These are phyloP conservation scores for Physocladia obscura DNA, from an alignment of 192 early-diverging fungal species.

Conservation along the genomic window DNA sequence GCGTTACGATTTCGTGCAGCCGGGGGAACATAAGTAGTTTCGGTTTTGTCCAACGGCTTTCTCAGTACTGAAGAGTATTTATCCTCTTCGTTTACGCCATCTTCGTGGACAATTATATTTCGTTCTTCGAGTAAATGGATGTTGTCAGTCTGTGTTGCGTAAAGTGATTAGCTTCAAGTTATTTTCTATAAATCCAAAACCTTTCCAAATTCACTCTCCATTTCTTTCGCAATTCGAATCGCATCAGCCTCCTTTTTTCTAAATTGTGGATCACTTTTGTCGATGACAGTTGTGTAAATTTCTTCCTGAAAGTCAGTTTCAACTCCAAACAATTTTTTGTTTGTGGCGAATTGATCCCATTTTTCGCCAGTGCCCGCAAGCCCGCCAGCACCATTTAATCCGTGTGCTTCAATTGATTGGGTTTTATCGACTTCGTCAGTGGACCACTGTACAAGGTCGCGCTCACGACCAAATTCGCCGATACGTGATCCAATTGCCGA, in stretches of 20 bases:
- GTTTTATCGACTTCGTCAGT: conserved; percentile 65
- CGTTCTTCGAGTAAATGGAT: conserved; percentile 91
- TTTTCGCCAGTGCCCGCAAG: conserved; percentile 32
- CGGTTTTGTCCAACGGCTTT: conserved; percentile 57
- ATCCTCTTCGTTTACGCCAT: conserved; percentile 87
- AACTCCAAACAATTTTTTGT: conserved; percentile 91
- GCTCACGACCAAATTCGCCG: conserved; percentile 61
- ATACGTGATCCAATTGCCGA: conserved; percentile 76
- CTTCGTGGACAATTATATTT: conserved; percentile 52
- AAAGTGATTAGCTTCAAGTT: not conserved
- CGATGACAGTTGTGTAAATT: conserved; percentile 91
- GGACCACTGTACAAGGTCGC: conserved; percentile 82
- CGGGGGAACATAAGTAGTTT: conserved; percentile 75
- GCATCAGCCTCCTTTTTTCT: conserved; percentile 87
- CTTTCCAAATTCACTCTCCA: conserved; percentile 58
- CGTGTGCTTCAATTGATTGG: conserved; percentile 1
- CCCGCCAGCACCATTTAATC: conserved; percentile 15
- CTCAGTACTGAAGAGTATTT: conserved; percentile 70
- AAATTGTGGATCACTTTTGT: conserved; percentile 78
- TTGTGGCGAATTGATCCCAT: conserved; percentile 98
- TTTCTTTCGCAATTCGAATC: conserved; percentile 84
- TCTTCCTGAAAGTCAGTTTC: conserved; percentile 95
- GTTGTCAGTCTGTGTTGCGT: conserved; percentile 58
- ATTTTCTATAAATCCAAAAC: not conserved
- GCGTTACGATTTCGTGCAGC: conserved; percentile 45